Base-by-base conservation (phyloP, 208 protist species). In the Crithidia expoeki region DNA sequence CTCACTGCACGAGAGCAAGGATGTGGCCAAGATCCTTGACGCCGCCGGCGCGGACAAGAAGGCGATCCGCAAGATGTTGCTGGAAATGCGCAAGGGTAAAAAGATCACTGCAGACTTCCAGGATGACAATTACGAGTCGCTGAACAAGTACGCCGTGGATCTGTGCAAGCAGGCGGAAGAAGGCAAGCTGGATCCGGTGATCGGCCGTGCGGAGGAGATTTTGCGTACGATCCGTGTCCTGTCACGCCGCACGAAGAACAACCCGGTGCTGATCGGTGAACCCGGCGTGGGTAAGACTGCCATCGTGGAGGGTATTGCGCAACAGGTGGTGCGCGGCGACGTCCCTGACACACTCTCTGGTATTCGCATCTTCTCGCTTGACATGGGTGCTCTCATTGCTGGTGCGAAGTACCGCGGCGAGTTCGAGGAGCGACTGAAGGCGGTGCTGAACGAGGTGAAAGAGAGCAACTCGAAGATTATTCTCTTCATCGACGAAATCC, bases 401-500 rank as follows among this genome's bases (percentile, higher is more conserved):
- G 99, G 99, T 9, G 98, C 99, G 25, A 99, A 99, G 81, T 99
- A 98, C 81, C 86, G 98, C 32, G 99, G 99, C 44, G 98, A 99
- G 85, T 99, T 99, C 81, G 99, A 99, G 85, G 99, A 99, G 79
- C 89, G 99, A 11, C 90, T 99, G 32, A 99, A 99, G 89, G 94
- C 90, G 0, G 96, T 99, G 21, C 84, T 99, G 21, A 98, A 99
- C 58, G 99, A 99, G 65, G 98, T 99, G 9, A 96, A 97, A 55
- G 95, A 98, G 17, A 80, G 87, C 19, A 77, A 99, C 38, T 97
- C 93, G n/a, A 87, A 93, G 56, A 88, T 99, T 56, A 99, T 99
- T 52, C 85, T 99, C 30, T 99, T 99, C 82, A 99, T 99, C 80
- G 99, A 99, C 79, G 99, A 99, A 79, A 97, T 99, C 36, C 99